Evolutionary conservation across 257 asterid species (phyloP).

Genomic region (Prunella vulgaris): DNA sequence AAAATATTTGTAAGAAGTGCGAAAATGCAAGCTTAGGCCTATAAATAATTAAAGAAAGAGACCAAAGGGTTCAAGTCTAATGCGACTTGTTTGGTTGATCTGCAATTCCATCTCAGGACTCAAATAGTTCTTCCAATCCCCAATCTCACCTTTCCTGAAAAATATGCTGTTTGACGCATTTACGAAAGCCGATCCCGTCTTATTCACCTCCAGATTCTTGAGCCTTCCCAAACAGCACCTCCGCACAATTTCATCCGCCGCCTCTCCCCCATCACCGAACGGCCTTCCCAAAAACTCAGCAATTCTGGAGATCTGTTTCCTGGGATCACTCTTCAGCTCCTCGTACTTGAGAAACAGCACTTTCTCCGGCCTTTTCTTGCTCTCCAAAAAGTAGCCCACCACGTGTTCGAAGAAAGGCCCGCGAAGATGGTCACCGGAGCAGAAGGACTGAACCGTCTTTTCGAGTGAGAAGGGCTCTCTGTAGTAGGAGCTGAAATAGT

Average conservation of each 20-base stretch:
- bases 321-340: conserved; percentile 31
- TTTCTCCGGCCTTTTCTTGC: conserved; percentile 30
- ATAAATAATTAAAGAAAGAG: conserved; percentile 22
- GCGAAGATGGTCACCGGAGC: conserved; percentile 21
- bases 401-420: conserved; percentile 39
- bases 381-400: conserved; percentile 33
- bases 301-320: conserved; percentile 23
- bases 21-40: too few species aligned
- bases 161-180: conserved; percentile 22
- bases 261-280: conserved; percentile 27
- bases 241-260: neutral
- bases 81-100: conserved; percentile 15
- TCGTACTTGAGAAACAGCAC: conserved; percentile 37
- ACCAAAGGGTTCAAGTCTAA: conserved; percentile 25
- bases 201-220: conserved; percentile 13
- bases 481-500: neutral
- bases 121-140: conserved; percentile 35
- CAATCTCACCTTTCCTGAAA: conserved; percentile 38
- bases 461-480: conserved; percentile 9
- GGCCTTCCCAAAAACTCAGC: conserved; percentile 36
- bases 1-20: too few species aligned
- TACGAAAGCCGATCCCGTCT: neutral
- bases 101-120: conserved; percentile 27
- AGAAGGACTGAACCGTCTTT: conserved; percentile 22
- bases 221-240: conserved; percentile 18